Conservation (phyloP, 441 rosid species). For the Melastoma candidum region DNA sequence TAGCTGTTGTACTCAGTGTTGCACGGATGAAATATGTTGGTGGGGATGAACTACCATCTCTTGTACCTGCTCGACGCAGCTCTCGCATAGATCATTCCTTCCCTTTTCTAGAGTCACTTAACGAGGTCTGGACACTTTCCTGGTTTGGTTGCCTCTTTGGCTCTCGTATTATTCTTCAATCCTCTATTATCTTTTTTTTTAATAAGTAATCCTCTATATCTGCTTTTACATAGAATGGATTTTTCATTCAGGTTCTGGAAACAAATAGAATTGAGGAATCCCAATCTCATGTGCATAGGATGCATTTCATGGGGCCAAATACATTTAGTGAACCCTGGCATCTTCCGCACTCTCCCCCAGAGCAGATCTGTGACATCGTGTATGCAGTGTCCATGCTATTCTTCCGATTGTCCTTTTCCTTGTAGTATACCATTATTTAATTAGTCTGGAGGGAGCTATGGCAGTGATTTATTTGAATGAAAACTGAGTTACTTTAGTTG, state of each 20-base stretch:
- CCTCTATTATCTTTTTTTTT: not conserved
- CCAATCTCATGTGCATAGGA: slow-evolving; percentile 75
- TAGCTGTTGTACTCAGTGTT: slow-evolving; percentile 84
- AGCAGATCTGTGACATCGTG: slow-evolving; percentile 74
- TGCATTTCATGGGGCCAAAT: slow-evolving; percentile 87
- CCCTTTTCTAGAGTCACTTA: slow-evolving; percentile 84
- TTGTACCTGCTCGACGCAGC: slow-evolving; percentile 46
- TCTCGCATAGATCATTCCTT: slow-evolving; percentile 75
- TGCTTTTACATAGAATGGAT: slow-evolving; percentile 6
- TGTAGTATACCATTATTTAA: not conserved
- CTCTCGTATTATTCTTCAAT: not conserved
- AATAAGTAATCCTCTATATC: not conserved
- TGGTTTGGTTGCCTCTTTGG: not conserved
- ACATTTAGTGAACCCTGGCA: slow-evolving; percentile 89
- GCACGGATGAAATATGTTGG: slow-evolving; percentile 84
- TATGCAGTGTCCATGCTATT: slow-evolving; percentile 22
- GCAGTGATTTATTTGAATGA: too few species aligned
- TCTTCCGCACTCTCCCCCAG: slow-evolving; percentile 69
- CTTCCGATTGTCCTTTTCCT: slow-evolving; percentile 11
- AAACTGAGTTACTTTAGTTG: too few species aligned
- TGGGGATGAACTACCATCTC: slow-evolving; percentile 63
- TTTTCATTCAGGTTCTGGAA: slow-evolving; percentile 53
- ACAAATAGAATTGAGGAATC: slow-evolving; percentile 81
- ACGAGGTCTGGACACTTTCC: slow-evolving; percentile 42
- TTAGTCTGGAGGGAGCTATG: not conserved